A percentile compares a stretch with the other conserved stretches of the same genome.
Conservation (phyloP, 306 rosid species). For the Mimosa pudica region DNA sequence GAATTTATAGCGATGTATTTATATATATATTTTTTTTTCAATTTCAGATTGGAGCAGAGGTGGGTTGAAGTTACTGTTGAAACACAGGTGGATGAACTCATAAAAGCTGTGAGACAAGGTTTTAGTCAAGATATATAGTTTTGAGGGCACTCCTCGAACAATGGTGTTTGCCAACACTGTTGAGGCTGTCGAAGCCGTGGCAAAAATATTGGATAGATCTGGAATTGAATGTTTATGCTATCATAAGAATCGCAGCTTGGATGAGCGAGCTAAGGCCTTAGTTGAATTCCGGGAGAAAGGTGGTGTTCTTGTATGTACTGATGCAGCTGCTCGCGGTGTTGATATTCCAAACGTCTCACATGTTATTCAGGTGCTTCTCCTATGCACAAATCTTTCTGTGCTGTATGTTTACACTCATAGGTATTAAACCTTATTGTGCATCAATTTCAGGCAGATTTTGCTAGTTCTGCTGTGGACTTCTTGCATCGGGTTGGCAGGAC, state of each 20-base stretch:
- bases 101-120: conserved; percentile 67
- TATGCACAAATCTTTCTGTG: not conserved
- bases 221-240: conserved; percentile 75
- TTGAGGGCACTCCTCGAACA: conserved; percentile 58
- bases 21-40: conserved; percentile 22
- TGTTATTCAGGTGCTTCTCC: conserved; percentile 78
- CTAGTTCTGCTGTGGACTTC: conserved; percentile 94
- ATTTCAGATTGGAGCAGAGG: conserved; percentile 78
- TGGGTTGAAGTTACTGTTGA: conserved; percentile 85
- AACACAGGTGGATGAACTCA: conserved; percentile 83
- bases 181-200: conserved; percentile 91
- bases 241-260: conserved; percentile 87
- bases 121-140: conserved; percentile 49
- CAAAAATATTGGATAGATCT: conserved; percentile 56
- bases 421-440: conserved; percentile 35
- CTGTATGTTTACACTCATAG: not conserved
- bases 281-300: conserved; percentile 78
- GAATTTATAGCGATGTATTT: conserved; percentile 18
- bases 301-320: conserved; percentile 94
- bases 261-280: conserved; percentile 75
- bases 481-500: conserved; percentile 91
- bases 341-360: conserved; percentile 89
- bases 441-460: conserved; percentile 82
- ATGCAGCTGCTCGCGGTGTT: conserved; percentile 95
- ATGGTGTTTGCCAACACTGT: conserved; percentile 94